Conservation (phyloP, 306 rosid species). For the Albizia julibrissin region DNA sequence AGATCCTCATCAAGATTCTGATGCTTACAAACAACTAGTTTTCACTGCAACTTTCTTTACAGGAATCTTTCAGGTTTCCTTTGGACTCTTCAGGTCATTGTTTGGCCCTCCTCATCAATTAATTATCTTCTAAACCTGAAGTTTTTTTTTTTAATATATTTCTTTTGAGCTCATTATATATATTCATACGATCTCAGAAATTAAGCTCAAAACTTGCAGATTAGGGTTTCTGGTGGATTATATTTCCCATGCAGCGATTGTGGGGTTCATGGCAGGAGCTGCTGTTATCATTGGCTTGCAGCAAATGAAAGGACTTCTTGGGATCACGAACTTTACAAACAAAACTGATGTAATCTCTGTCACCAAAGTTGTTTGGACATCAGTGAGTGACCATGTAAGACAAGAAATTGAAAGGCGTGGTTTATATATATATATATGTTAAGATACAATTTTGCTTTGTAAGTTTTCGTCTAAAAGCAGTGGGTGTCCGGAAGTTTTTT, state of each 20-base stretch:
- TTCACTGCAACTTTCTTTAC: not conserved
- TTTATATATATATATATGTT: too few relatives aligned
- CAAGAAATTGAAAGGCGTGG: not conserved
- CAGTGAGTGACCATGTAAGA: not conserved
- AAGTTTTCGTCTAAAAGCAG: too few relatives aligned
- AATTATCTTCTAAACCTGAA: not conserved
- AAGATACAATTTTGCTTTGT: too few relatives aligned
- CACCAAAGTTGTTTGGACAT: not conserved
- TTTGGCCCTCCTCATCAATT: not conserved
- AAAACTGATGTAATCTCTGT: not conserved
- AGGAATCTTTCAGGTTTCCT: not conserved
- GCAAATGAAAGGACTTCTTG: slow-evolving; percentile 2
- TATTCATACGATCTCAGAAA: too few relatives aligned
- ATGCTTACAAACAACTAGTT: not conserved
- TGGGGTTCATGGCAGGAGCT: slow-evolving; percentile 4
- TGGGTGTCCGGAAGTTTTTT: too few relatives aligned
- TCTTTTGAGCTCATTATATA: not conserved
- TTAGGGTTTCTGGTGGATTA: slow-evolving; percentile 3
- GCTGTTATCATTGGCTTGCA: not conserved
- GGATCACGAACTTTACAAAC: not conserved
- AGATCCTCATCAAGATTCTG: slow-evolving; percentile 1
- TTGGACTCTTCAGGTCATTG: not conserved
- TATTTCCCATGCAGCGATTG: not conserved
- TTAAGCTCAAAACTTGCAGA: not conserved
- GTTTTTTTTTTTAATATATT: not conserved